These are phyloP conservation scores for Lachancea quebecensis DNA, from an alignment of 805 yeast species.

Conservation along the genomic window DNA sequence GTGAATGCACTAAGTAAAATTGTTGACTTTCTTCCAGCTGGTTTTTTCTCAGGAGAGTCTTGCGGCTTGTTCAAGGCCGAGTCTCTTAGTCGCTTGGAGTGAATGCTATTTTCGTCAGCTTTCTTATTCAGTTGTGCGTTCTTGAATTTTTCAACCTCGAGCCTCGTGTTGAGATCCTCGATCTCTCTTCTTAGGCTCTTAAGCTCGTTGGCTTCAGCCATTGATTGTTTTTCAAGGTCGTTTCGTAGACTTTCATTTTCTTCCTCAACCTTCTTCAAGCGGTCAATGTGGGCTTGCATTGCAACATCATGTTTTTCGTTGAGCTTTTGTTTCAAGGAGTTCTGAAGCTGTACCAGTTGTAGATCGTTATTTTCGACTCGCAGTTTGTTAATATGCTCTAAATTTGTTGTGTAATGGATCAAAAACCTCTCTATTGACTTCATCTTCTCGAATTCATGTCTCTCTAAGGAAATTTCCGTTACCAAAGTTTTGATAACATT, in stretches of 20 bases:
- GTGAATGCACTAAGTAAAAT: conserved; percentile 10
- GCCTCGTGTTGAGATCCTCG: conserved; percentile 28
- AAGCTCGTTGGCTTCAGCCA: conserved; percentile 14
- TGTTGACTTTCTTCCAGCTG: conserved; percentile 3
- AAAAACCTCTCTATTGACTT: conserved; percentile 50
- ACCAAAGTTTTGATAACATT: conserved; percentile 49
- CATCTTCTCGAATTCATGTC: conserved; percentile 51
- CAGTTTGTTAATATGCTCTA: conserved; percentile 27
- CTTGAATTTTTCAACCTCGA: conserved; percentile 31
- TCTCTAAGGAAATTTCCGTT: conserved; percentile 49
- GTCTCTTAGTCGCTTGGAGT: conserved; percentile 1
- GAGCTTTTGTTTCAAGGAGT: conserved; percentile 23
- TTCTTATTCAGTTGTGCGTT: conserved; percentile 18
- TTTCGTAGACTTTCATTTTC: conserved; percentile 14
- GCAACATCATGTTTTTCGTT: conserved; percentile 22
- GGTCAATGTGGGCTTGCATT: conserved; percentile 16
- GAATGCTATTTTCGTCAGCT: conserved; percentile 1
- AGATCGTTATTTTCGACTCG: conserved; percentile 30
- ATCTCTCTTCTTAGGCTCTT: conserved; percentile 21
- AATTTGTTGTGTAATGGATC: conserved; percentile 37
- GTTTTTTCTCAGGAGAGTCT: background rate
- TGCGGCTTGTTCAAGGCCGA: background rate
- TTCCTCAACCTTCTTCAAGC: conserved; percentile 14
- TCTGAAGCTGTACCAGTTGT: conserved; percentile 24
- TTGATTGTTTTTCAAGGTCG: conserved; percentile 9